phyloP scores from a whole-genome alignment of 495 filamentous ascomycete genomes.

The Neurospora sp. region DNA sequence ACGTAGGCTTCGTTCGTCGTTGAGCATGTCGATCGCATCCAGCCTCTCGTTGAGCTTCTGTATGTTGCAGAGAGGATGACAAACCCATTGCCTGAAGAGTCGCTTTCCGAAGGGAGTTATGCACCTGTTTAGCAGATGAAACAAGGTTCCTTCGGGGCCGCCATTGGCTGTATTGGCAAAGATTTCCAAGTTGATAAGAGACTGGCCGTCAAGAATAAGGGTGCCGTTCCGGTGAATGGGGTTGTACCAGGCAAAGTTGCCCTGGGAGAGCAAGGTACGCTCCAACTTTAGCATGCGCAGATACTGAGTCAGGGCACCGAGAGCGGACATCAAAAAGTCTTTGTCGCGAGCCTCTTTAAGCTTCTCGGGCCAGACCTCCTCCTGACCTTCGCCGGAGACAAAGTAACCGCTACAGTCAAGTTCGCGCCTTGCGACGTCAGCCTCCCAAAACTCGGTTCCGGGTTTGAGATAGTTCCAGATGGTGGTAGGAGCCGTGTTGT shows the following conservation, averaged over 20 bases:
- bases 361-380: slow-evolving; percentile 66
- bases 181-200: slow-evolving; percentile 92
- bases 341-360: slow-evolving; percentile 66
- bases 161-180: slow-evolving; percentile 93
- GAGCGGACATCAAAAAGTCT: slow-evolving; percentile 81
- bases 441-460: slow-evolving; percentile 84
- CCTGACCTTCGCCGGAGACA: slow-evolving; percentile 47
- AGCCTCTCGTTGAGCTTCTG: slow-evolving; percentile 85
- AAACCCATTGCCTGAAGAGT: slow-evolving; percentile 95
- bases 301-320: slow-evolving; percentile 85
- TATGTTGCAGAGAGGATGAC: slow-evolving; percentile 83
- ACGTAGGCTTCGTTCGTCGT: slow-evolving; percentile 64
- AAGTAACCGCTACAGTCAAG: slow-evolving; percentile 80
- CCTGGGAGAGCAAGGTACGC: slow-evolving; percentile 73
- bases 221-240: slow-evolving; percentile 91
- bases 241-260: slow-evolving; percentile 86
- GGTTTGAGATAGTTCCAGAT: slow-evolving; percentile 93
- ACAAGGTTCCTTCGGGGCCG: slow-evolving; percentile 73
- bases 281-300: slow-evolving; percentile 83
- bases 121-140: slow-evolving; percentile 83
- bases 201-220: slow-evolving; percentile 91
- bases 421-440: slow-evolving; percentile 70
- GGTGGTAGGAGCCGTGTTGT: slow-evolving; percentile 84
- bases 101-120: slow-evolving; percentile 96
- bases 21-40: slow-evolving; percentile 89